These are phyloP conservation scores for Mucor velutinosus DNA, from an alignment of 371 early-diverging fungal genomes.

Conservation along the genomic window DNA sequence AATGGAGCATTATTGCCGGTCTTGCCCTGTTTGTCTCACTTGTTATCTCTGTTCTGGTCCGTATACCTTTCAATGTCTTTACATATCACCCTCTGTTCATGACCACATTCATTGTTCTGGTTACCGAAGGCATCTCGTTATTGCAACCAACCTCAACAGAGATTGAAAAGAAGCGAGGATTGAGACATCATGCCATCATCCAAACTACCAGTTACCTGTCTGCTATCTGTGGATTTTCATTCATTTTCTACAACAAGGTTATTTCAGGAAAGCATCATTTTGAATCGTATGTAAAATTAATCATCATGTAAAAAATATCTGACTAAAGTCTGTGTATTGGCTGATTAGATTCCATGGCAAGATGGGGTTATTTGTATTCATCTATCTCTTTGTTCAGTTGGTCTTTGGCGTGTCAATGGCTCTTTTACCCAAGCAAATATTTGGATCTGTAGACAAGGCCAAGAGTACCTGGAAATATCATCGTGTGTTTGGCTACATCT, in stretches of 20 bases:
- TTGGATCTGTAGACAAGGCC: slow-evolving; percentile 31
- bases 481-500: slow-evolving; percentile 35
- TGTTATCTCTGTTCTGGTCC: slow-evolving; percentile 27
- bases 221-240: slow-evolving; percentile 26
- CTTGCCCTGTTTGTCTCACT: slow-evolving; percentile 25
- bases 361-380: slow-evolving; percentile 33
- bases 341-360: slow-evolving; percentile 31
- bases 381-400: slow-evolving; percentile 31
- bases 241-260: slow-evolving; percentile 34
- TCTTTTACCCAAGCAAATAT: slow-evolving; percentile 22
- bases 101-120: slow-evolving; percentile 23
- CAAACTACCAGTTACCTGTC: slow-evolving; percentile 24
- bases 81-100: slow-evolving; percentile 38
- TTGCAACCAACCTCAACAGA: slow-evolving; percentile 35
- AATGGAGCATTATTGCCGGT: slow-evolving; percentile 19
- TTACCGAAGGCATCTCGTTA: slow-evolving; percentile 32
- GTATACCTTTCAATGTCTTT: slow-evolving; percentile 29
- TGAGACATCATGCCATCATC: slow-evolving; percentile 28
- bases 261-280: slow-evolving; percentile 30
- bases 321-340: not conserved
- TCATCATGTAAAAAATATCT: no score
- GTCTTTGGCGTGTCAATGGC: slow-evolving; percentile 36
- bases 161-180: slow-evolving; percentile 29
- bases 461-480: slow-evolving; percentile 42
- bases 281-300: slow-evolving; percentile 21